phyloP scores from a whole-genome alignment of 1,139 yeast genomes.

The Scheffersomyces illinoinensis region DNA sequence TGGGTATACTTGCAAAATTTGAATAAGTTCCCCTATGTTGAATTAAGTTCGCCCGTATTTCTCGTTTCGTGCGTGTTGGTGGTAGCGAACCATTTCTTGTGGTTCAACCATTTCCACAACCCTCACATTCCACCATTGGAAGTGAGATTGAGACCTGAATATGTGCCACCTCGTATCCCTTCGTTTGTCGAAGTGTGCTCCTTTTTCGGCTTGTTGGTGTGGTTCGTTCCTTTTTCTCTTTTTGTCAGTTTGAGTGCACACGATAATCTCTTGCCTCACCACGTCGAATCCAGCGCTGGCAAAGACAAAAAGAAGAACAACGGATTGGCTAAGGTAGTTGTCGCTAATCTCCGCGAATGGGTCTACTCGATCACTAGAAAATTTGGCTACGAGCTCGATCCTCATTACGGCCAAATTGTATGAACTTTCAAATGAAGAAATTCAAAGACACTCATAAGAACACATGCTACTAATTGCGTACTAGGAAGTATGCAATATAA shows the following conservation, averaged over 20 bases:
- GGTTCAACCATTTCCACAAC: slow-evolving; percentile 86
- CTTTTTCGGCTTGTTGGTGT: slow-evolving; percentile 87
- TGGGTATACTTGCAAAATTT: slow-evolving; percentile 74
- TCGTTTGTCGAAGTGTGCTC: slow-evolving; percentile 88
- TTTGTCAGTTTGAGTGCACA: slow-evolving; percentile 92
- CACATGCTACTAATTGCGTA: neutral
- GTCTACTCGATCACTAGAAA: slow-evolving; percentile 49
- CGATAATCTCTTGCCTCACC: slow-evolving; percentile 81
- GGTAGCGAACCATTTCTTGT: slow-evolving; percentile 75
- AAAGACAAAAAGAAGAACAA: slow-evolving; percentile 32
- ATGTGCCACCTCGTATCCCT: slow-evolving; percentile 70
- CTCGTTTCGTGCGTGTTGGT: slow-evolving; percentile 73
- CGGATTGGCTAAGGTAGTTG: slow-evolving; percentile 66
- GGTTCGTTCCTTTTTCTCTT: slow-evolving; percentile 92
- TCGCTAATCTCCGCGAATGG: slow-evolving; percentile 52
- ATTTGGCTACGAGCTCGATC: slow-evolving; percentile 67
- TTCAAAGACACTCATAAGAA: neutral
- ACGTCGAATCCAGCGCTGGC: slow-evolving; percentile 32
- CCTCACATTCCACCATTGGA: slow-evolving; percentile 61
- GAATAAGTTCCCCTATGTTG: slow-evolving; percentile 79
- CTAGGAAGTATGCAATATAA: neutral
- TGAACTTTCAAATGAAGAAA: slow-evolving; percentile 11
- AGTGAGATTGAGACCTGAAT: slow-evolving; percentile 55
- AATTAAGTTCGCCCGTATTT: slow-evolving; percentile 70
- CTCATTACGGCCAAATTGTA: slow-evolving; percentile 53